Evolutionary conservation across 192 early-diverging fungal species (phyloP), one percentile per base, ranked within the genome.

Genomic region (Podila clonocystis): DNA sequence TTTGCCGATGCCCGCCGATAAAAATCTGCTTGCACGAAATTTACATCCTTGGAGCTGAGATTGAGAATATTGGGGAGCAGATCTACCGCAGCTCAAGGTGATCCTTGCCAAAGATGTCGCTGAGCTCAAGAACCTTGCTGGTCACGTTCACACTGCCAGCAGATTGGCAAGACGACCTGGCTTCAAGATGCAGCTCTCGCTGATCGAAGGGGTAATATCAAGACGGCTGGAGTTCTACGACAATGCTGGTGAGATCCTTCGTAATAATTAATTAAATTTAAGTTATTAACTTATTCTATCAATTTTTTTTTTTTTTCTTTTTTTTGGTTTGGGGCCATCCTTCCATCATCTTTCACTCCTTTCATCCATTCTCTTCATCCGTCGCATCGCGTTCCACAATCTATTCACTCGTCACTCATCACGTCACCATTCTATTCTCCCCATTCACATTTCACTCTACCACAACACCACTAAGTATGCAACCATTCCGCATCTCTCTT

Each of bases 1-100:
- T 77, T 77, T 77, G 75, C 75, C 7, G 68, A 77, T n/a, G 68
- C 68, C 6, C 75, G 68, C 17, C 68, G 61, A 13, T 77, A 5
- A 77, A 70, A 22, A 7, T 77, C n/a, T 70, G 75, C 31, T 28
- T 49, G 0, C 66, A 70, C 34, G 45, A 52, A 50, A 36, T 77
- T 34, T 77, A 77, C 58, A 58, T 77, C 48, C 33, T 70, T 38
- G 75, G 63, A 9, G 75, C 75, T 29, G 63, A 67, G 20, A 59
- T 24, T 7, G 68, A 77, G 50, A 77, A 50, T 11, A 24, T 4
- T 71, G 63, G 58, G 63, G 59, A 1, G 36, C 34, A 13, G 60
- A 50, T 30, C 13, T 52, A 58, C 58, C 0, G 50, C 49, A 12
- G 50, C 50, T 30, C 22, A 60, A 67, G 58, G 58, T 28, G 15